A percentile compares a stretch with the other conserved stretches of the same genome.
These are phyloP conservation scores for Naganishia cerealis DNA, from an alignment of 1,284 basidiomycete genomes.

Conservation along the genomic window DNA sequence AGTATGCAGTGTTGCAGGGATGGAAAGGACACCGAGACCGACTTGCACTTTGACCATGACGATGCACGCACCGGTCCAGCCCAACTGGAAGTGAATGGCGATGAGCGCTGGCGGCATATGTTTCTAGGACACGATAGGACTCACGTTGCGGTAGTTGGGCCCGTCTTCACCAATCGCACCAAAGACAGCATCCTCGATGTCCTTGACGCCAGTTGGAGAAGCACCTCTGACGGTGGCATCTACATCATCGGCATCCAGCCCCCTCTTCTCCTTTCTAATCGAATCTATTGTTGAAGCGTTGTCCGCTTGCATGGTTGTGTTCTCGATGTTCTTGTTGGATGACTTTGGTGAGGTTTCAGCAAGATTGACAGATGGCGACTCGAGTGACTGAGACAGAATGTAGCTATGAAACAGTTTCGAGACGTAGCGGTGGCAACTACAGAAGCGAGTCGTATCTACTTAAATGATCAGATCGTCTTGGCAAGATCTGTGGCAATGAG, in stretches of 20 bases:
- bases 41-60: constrained; percentile 43
- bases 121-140: constrained; percentile 3
- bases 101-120: neutral
- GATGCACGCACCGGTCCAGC: constrained; percentile 43
- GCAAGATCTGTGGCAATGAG: neutral
- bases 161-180: constrained; percentile 44
- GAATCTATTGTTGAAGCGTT: constrained; percentile 27
- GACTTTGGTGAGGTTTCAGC: neutral
- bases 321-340: neutral
- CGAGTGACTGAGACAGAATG: neutral
- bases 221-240: constrained; percentile 10
- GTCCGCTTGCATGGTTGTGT: constrained; percentile 18
- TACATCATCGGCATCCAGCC: constrained; percentile 4
- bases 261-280: constrained; percentile 20
- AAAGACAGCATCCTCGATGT: constrained; percentile 46
- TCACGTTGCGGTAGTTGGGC: constrained; percentile 48
- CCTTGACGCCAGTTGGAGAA: constrained; percentile 22
- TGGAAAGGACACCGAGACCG: constrained; percentile 43
- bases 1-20: constrained; percentile 38
- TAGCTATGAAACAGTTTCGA: neutral
- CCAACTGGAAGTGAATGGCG: neutral
- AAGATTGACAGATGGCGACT: neutral
- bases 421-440: neutral
- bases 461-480: neutral
- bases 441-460: neutral